phyloP scores from a whole-genome alignment of 352 stramenopile species.

The Elongisporangium prolatum region DNA sequence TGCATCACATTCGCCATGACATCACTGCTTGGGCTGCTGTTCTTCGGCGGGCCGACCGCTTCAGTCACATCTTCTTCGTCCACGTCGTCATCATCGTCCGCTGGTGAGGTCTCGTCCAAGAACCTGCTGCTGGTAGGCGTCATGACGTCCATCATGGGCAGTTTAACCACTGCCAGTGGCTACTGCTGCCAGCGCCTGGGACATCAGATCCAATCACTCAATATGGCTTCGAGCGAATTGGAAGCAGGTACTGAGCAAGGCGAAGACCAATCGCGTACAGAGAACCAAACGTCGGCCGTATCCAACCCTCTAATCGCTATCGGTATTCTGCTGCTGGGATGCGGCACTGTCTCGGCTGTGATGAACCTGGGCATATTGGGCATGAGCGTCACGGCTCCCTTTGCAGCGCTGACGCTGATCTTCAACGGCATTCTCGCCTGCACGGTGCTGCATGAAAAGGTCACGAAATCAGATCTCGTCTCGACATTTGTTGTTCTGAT shows the following conservation, averaged over 20 bases:
- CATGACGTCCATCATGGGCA: constrained; percentile 28
- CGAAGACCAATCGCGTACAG: background rate
- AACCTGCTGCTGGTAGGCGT: constrained; percentile 20
- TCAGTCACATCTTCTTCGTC: background rate
- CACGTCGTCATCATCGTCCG: constrained; percentile 10
- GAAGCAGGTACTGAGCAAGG: background rate
- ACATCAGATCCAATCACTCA: constrained; percentile 18
- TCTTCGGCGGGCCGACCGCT: constrained; percentile 8
- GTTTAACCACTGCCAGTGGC: constrained; percentile 25
- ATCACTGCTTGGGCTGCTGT: constrained; percentile 14
- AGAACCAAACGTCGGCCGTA: background rate
- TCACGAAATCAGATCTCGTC: constrained; percentile 27
- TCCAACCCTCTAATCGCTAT: constrained; percentile 17
- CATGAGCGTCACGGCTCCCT: constrained; percentile 28
- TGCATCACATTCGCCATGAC: constrained; percentile 24
- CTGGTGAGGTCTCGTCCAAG: background rate
- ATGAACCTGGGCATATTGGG: constrained; percentile 36
- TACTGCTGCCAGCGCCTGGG: constrained; percentile 32
- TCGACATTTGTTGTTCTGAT: constrained; percentile 25
- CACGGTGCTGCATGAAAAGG: constrained; percentile 20
- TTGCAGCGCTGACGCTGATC: constrained; percentile 34
- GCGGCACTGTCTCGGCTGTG: constrained; percentile 25
- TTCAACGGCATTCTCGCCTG: constrained; percentile 29
- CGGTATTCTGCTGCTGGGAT: constrained; percentile 25
- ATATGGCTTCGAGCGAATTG: background rate